These are phyloP conservation scores for Pulicaria dysenterica DNA, from an alignment of 129 eudicot genomes.

Conservation along the genomic window DNA sequence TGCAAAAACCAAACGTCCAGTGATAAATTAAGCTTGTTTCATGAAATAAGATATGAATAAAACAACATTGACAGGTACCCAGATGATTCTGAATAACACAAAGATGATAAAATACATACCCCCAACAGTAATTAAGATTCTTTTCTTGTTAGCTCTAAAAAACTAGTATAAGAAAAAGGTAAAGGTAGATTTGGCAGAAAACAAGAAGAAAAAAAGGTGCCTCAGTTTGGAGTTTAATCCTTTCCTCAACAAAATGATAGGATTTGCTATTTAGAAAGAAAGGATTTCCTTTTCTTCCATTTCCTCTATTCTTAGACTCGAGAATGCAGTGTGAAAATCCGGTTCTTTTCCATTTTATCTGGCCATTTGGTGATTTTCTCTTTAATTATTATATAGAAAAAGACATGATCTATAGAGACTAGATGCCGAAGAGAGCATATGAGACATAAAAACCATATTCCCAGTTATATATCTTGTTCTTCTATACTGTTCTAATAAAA, in stretches of 20 bases:
- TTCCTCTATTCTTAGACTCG: neutral
- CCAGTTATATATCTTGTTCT: neutral
- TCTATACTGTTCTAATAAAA: neutral
- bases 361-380: neutral
- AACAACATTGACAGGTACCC: neutral
- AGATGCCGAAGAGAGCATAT: neutral
- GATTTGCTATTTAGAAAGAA: neutral
- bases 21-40: slow-evolving; percentile 17
- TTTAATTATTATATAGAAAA: neutral
- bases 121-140: neutral
- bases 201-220: neutral
- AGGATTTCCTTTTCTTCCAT: neutral
- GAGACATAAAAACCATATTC: neutral
- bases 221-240: neutral
- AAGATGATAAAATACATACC: neutral
- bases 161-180: neutral
- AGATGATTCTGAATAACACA: slow-evolving; percentile 11
- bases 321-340: neutral
- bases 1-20: slow-evolving; percentile 8
- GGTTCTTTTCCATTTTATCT: neutral
- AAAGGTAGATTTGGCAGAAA: neutral
- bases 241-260: neutral
- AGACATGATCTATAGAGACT: neutral
- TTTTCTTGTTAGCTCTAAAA: neutral
- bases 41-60: slow-evolving; percentile 5